Percentiles rank a stretch among this genome's conserved stretches.
These are phyloP conservation scores for Auricularia cornea DNA, from an alignment of 768 basidiomycete species.

Conservation along the genomic window DNA sequence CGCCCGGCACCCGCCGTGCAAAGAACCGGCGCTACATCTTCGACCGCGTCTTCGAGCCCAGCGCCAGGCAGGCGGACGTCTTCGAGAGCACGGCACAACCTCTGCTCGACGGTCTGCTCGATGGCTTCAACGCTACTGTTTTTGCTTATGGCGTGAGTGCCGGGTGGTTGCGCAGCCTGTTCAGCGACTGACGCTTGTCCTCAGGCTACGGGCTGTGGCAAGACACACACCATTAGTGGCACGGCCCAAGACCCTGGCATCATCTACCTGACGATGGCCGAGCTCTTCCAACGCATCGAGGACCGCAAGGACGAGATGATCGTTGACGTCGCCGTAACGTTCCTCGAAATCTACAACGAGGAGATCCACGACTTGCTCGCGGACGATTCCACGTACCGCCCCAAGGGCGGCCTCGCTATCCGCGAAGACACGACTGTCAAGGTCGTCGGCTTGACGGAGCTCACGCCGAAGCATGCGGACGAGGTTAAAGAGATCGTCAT, in stretches of 20 bases:
- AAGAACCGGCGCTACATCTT: conserved; percentile 98
- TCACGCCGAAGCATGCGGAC: conserved; percentile 71
- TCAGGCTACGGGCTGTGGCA: conserved; percentile 99
- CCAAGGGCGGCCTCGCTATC: conserved; percentile 82
- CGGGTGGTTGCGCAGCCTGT: background rate
- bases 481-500: conserved; percentile 93
- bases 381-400: conserved; percentile 53
- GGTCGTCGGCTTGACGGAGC: conserved; percentile 77
- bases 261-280: conserved; percentile 95
- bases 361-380: conserved; percentile 92
- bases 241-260: conserved; percentile 81
- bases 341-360: conserved; percentile 99
- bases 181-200: conserved; percentile 9
- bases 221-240: conserved; percentile 98
- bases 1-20: conserved; percentile 85
- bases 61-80: conserved; percentile 76
- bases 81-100: conserved; percentile 83
- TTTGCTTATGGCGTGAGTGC: conserved; percentile 93
- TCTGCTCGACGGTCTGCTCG: conserved; percentile 72
- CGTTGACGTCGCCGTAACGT: conserved; percentile 84
- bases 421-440: conserved; percentile 93
- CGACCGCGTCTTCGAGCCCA: conserved; percentile 82
- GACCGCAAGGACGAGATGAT: conserved; percentile 80
- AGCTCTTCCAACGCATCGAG: conserved; percentile 89
- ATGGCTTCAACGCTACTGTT: conserved; percentile 95